Conservation (phyloP, 116 monocot genomes). For the Posidonia oceanica region DNA sequence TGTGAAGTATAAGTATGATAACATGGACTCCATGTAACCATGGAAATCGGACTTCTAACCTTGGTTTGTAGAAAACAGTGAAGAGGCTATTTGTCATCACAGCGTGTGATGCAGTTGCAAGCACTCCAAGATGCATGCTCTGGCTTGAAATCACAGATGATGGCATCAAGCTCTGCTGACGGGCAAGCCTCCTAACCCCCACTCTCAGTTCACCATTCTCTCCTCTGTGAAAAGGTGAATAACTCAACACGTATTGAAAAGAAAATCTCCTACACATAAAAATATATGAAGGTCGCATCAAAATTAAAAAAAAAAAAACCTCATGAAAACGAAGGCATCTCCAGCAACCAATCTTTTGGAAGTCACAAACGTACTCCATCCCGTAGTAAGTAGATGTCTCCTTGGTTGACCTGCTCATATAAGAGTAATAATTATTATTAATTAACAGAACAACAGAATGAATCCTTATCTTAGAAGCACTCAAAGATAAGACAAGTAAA, state of each 20-base stretch:
- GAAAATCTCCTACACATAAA: neutral
- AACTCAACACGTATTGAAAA: too few species aligned
- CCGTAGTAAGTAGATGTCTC: slow-evolving; percentile 54
- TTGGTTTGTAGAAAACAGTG: slow-evolving; percentile 54
- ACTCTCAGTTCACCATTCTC: slow-evolving; percentile 55
- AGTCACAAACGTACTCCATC: slow-evolving; percentile 68
- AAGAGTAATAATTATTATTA: too few species aligned
- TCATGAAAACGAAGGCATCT: slow-evolving; percentile 51
- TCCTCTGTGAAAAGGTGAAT: slow-evolving; percentile 16
- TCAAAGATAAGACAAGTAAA: neutral
- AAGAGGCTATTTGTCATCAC: slow-evolving; percentile 34
- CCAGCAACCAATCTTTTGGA: slow-evolving; percentile 55
- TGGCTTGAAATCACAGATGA: slow-evolving; percentile 66
- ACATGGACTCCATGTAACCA: neutral
- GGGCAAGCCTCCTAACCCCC: slow-evolving; percentile 22
- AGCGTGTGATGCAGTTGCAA: slow-evolving; percentile 64
- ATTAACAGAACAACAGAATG: too few species aligned
- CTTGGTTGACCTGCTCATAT: slow-evolving; percentile 43
- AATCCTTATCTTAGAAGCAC: too few species aligned
- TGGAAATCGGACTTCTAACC: slow-evolving; percentile 17
- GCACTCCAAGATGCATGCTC: slow-evolving; percentile 79
- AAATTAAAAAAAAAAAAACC: slow-evolving; percentile 8
- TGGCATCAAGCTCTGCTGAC: slow-evolving; percentile 40
- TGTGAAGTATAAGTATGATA: neutral
- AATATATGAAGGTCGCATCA: neutral